A percentile compares a stretch with the other conserved stretches of the same genome.
Evolutionary conservation across 1,284 basidiomycete genomes (phyloP).

Genomic region (Coniferiporia sulphurascens): DNA sequence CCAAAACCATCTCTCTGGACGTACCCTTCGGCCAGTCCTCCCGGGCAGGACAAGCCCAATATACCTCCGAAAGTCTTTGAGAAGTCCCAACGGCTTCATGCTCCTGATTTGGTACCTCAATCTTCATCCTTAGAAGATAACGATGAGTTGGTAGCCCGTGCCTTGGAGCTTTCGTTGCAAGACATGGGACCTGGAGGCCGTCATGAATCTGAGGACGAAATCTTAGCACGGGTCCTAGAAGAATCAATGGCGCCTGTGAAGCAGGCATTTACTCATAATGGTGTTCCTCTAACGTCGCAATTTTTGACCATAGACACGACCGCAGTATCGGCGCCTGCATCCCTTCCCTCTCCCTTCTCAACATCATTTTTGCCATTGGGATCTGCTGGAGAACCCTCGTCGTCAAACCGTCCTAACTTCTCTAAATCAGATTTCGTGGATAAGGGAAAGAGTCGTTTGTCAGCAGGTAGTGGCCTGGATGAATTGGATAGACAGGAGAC

Average conservation of each 20-base stretch:
- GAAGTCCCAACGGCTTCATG: slow-evolving; percentile 3
- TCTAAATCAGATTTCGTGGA: background rate
- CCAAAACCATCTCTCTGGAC: slow-evolving; percentile 8
- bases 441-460: background rate
- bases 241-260: slow-evolving; percentile 9
- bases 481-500: slow-evolving; percentile 2
- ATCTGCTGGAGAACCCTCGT: background rate
- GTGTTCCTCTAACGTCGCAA: background rate
- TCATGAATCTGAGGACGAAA: slow-evolving; percentile 10
- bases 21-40: background rate
- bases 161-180: slow-evolving; percentile 50
- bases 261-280: background rate
- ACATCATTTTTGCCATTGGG: background rate
- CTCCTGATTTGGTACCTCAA: background rate
- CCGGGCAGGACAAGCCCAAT: background rate
- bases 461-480: background rate
- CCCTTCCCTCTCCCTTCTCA: background rate
- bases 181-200: slow-evolving; percentile 32
- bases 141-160: slow-evolving; percentile 31
- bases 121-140: slow-evolving; percentile 21
- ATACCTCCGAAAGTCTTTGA: slow-evolving; percentile 5
- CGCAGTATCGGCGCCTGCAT: background rate
- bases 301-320: background rate
- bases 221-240: slow-evolving; percentile 11
- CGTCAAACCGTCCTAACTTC: background rate